These are phyloP conservation scores for Roridomyces roridus DNA, from an alignment of 768 basidiomycete genomes.

Conservation along the genomic window DNA sequence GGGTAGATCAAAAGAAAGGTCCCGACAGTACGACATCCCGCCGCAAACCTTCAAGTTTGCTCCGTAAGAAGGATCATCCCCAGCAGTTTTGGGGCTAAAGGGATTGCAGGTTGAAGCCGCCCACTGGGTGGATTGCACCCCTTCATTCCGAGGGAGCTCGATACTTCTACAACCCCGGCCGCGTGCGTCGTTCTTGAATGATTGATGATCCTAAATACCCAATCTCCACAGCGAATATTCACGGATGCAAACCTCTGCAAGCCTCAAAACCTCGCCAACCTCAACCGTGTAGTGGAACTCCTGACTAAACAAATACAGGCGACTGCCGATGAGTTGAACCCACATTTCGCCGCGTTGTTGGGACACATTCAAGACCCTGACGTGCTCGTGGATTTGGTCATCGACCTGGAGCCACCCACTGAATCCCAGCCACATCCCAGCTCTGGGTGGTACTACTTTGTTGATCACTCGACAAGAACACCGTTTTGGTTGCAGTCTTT, in stretches of 20 bases:
- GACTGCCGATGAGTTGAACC: neutral
- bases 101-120: neutral
- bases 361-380: neutral
- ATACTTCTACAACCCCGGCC: constrained; percentile 14
- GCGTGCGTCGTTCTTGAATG: neutral
- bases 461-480: constrained; percentile 38
- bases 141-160: constrained; percentile 24
- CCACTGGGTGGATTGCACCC: constrained; percentile 1
- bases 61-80: neutral
- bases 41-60: neutral
- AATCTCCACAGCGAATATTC: constrained; percentile 10
- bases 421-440: neutral
- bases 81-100: neutral
- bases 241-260: constrained; percentile 18
- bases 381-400: neutral
- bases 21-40: neutral
- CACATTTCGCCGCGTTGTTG: constrained; percentile 7
- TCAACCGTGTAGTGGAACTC: constrained; percentile 4
- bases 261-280: neutral
- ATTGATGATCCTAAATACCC: neutral
- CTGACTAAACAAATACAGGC: neutral
- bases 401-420: constrained; percentile 5
- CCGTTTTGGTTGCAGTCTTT: constrained; percentile 49
- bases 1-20: neutral
- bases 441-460: constrained; percentile 44